Evolutionary conservation across 2,329 filamentous ascomycete genomes (phyloP).

Genomic region (Penicillium sp.): DNA sequence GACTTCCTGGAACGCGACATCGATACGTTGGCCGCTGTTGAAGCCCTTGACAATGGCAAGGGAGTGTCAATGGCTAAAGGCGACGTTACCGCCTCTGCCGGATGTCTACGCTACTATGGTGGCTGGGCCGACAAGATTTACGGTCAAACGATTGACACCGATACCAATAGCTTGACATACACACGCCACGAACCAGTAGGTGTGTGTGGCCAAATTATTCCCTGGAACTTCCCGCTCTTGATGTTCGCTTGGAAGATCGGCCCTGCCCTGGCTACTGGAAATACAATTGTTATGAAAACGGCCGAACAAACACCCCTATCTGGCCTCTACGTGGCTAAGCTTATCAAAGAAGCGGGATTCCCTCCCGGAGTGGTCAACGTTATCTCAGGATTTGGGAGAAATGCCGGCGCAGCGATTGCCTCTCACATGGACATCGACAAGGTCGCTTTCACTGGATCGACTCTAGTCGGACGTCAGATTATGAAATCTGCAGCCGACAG

Average conservation of each 20-base stretch:
- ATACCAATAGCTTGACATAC: slow-evolving; percentile 6
- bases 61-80: slow-evolving; percentile 9
- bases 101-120: slow-evolving; percentile 10
- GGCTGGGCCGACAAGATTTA: slow-evolving; percentile 13
- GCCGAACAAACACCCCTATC: slow-evolving; percentile 66
- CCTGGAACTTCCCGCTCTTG: slow-evolving; percentile 82
- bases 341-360: slow-evolving; percentile 60
- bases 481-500: slow-evolving; percentile 61
- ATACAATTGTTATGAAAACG: slow-evolving; percentile 63
- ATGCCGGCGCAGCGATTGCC: slow-evolving; percentile 67
- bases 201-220: slow-evolving; percentile 76
- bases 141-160: slow-evolving; percentile 12
- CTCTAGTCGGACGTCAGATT: slow-evolving; percentile 58
- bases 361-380: slow-evolving; percentile 61
- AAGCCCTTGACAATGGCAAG: slow-evolving; percentile 16
- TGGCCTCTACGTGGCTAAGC: slow-evolving; percentile 57
- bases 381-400: slow-evolving; percentile 71
- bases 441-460: slow-evolving; percentile 63
- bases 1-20: slow-evolving; percentile 12
- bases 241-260: slow-evolving; percentile 84
- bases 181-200: slow-evolving; percentile 64
- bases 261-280: slow-evolving; percentile 63
- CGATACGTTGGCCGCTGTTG: slow-evolving; percentile 12
- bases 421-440: slow-evolving; percentile 64
- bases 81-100: slow-evolving; percentile 1